Evolutionary conservation across 192 early-diverging fungal genomes (phyloP).

Genomic region (Linnemannia hyalina): DNA sequence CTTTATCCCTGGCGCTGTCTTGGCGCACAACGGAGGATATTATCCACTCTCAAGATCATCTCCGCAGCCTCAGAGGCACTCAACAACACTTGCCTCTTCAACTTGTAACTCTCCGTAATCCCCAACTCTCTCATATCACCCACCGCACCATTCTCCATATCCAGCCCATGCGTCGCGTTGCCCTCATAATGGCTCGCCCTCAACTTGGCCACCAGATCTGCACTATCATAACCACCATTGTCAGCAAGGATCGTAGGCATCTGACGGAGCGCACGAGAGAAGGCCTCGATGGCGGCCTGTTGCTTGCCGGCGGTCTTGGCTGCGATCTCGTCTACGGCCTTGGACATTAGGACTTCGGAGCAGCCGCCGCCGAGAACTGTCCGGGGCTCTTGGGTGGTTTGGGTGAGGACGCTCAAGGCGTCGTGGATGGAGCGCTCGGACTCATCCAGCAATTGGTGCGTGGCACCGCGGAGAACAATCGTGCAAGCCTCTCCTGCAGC

Average conservation of each 20-base stretch:
- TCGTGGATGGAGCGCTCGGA: conserved; percentile 98
- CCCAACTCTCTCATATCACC: conserved; percentile 87
- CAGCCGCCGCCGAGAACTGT: conserved; percentile 97
- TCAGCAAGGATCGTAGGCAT: conserved; percentile 98
- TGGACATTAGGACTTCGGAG: conserved; percentile 97
- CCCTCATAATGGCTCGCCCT: conserved; percentile 95
- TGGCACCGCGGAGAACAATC: conserved; percentile 96
- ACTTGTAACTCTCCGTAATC: conserved; percentile 97
- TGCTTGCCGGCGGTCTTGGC: conserved; percentile 94
- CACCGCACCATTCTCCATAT: conserved; percentile 88
- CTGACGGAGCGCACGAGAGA: conserved; percentile 94
- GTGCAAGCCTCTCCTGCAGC: conserved; percentile 98
- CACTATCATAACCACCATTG: conserved; percentile 96
- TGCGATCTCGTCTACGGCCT: conserved; percentile 95
- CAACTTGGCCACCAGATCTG: conserved; percentile 92
- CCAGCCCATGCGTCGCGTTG: conserved; percentile 80
- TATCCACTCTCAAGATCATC: conserved; percentile 97
- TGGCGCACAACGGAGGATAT: conserved; percentile 96
- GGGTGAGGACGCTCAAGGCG: conserved; percentile 94
- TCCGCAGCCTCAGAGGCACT: conserved; percentile 96
- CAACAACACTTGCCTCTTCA: conserved; percentile 94
- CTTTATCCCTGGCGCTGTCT: conserved; percentile 30
- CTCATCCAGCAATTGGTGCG: conserved; percentile 95
- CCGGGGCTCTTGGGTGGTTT: conserved; percentile 94
- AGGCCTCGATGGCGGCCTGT: conserved; percentile 94